These are phyloP conservation scores for Cucurbitaria berberidis DNA, from an alignment of 2,329 filamentous ascomycete species.

Conservation along the genomic window DNA sequence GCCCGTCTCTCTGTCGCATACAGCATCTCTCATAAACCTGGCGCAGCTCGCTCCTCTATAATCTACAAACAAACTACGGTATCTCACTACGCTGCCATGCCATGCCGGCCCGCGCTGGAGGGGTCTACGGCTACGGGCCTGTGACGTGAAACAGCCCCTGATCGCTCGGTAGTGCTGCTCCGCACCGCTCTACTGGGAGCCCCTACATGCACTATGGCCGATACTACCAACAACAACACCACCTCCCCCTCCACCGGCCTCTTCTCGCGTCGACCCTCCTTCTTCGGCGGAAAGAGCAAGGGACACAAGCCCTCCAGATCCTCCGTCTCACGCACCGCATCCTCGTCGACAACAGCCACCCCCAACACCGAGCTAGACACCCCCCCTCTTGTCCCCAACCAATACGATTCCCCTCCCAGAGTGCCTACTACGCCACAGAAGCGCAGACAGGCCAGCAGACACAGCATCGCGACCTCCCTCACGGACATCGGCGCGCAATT, in stretches of 20 bases:
- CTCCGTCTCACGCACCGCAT: conserved; percentile 9
- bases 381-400: conserved; percentile 20
- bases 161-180: conserved; percentile 15
- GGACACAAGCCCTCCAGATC: conserved; percentile 13
- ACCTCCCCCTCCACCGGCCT: conserved; percentile 21
- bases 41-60: conserved; percentile 1
- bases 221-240: not conserved
- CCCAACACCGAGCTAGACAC: conserved; percentile 8
- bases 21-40: no score
- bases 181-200: no score
- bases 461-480: conserved; percentile 45
- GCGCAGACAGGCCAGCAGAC: conserved; percentile 36
- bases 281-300: conserved; percentile 35
- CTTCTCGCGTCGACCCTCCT: conserved; percentile 42
- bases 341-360: no score
- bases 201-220: not conserved
- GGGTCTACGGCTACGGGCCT: conserved; percentile 5
- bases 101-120: conserved; percentile 1
- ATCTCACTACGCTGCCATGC: no score
- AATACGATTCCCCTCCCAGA: conserved; percentile 28
- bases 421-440: conserved; percentile 33
- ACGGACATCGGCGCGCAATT: conserved; percentile 49
- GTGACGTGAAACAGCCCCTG: conserved; percentile 18
- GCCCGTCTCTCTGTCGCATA: no score
- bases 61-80: no score